A percentile compares a stretch with the other conserved stretches of the same genome.
phyloP scores from a whole-genome alignment of 2,329 filamentous ascomycete species.

The Leptodontidium sp. region DNA sequence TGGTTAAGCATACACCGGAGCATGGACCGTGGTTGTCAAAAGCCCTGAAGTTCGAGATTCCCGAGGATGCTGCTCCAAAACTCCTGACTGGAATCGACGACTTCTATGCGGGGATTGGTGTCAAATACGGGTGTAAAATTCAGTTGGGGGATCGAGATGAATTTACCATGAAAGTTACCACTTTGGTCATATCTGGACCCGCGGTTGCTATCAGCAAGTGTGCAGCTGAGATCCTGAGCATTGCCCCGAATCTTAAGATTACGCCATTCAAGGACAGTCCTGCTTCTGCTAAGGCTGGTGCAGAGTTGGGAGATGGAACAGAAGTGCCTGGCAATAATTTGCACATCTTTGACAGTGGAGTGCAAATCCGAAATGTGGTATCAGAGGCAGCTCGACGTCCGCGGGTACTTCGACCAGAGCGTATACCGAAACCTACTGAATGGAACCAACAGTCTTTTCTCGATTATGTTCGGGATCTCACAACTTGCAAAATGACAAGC shows the following conservation, averaged over 20 bases:
- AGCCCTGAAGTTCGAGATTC: conserved; percentile 33
- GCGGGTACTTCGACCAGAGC: conserved; percentile 20
- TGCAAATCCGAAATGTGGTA: not conserved
- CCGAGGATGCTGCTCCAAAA: conserved; percentile 13
- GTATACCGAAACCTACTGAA: conserved; percentile 32
- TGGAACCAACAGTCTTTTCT: conserved; percentile 49
- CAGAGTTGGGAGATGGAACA: not conserved
- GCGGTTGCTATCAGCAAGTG: conserved; percentile 33
- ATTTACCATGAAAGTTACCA: not conserved
- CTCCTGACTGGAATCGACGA: conserved; percentile 37
- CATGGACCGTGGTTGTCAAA: conserved; percentile 36
- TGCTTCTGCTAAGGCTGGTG: not conserved
- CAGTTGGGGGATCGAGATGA: conserved; percentile 23
- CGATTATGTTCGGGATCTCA: conserved; percentile 51
- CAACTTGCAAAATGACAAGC: conserved; percentile 39
- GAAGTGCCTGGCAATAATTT: not conserved
- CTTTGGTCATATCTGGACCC: conserved; percentile 39
- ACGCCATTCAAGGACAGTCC: conserved; percentile 10
- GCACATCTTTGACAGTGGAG: not conserved
- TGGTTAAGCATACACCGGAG: conserved; percentile 33
- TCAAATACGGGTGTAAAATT: conserved; percentile 36
- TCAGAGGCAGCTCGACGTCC: not conserved
- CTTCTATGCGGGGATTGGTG: conserved; percentile 37
- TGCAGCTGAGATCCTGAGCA: conserved; percentile 32
- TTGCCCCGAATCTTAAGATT: conserved; percentile 29